Base-by-base conservation (phyloP, 2,329 filamentous ascomycete genomes). In the Colletotrichum nymphaeae region DNA sequence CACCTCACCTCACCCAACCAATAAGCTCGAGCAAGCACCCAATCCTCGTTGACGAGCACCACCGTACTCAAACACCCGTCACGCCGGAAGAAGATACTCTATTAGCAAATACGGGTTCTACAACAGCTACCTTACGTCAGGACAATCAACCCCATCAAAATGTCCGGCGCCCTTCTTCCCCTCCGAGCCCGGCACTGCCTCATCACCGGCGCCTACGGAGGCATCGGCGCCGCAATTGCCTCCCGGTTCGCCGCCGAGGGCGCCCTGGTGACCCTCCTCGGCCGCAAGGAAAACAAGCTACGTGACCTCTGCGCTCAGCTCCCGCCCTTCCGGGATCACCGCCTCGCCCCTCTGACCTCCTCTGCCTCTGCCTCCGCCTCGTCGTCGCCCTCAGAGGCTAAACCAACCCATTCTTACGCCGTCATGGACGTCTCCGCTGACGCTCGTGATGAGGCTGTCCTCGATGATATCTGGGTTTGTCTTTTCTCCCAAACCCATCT, bases 201-300 rank as follows among this genome's bases (percentile, higher is more conserved):
- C 78, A 86, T 95, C 64, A 93, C 93, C 2, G 93, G 93, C 60
- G 93, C 88, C 24, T 93, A 92, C 56, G 90, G 92, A 24, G 90
- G 92, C 66, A 94, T 95, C 76, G 93, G 93, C 57, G 85, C 87
- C 55, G 89, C 90, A 64, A 93, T 95, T 67, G 93, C 93, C 11
- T 81, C 84, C 49, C 86, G 88, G n/a, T 93, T 95, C 78, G 89
- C 93, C 24, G 78, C 80, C 65, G 87, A 91, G 72, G 93, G 92
- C 37, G 91, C 88, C 52, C 81, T 83, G 30, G 88, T 89, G 75
- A 88, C 91, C 19, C 85, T 95, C 11, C 85, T 94, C 24, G 91
- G 91, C 57, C 88, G 92, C 74, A 86, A 87, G 60, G 80, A 83
- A 52, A 76, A 84, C 22, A 82, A 84, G n/a, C 84, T 91, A 28